A percentile compares a stretch with the other conserved stretches of the same genome.
These are phyloP conservation scores for Pleodorina starrii DNA, from an alignment of 139 green algal species.

Conservation along the genomic window DNA sequence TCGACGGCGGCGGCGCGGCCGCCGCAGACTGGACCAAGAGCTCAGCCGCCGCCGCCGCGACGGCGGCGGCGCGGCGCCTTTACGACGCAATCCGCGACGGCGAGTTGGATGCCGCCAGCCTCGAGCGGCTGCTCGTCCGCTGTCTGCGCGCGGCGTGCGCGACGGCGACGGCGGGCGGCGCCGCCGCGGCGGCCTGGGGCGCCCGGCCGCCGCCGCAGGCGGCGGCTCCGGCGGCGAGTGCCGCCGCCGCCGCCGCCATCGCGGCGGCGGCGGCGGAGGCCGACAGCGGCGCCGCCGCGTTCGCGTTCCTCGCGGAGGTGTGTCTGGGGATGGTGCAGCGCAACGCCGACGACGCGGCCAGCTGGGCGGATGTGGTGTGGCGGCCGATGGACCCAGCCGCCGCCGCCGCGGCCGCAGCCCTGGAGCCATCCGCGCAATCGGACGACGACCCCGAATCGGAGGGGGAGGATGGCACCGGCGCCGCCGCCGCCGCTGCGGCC, in stretches of 20 bases:
- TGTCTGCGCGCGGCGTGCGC: not conserved
- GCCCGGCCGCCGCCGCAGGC: not conserved
- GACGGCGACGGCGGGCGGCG: not conserved
- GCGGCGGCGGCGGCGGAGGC: not conserved
- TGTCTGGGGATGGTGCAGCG: not conserved
- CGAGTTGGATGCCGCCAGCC: not conserved
- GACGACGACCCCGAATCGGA: not conserved
- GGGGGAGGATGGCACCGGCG: not conserved
- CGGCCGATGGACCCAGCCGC: too few species aligned
- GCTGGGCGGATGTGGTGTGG: conserved; percentile 16
- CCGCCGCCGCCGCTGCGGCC: too few species aligned
- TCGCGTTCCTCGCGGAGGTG: conserved; percentile 38
- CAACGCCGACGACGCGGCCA: not conserved
- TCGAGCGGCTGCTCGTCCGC: conserved; percentile 31
- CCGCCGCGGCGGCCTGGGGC: not conserved
- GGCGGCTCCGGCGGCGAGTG: not conserved
- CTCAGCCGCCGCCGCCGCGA: not conserved
- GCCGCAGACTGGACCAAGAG: not conserved
- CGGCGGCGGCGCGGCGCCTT: not conserved
- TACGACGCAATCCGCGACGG: conserved; percentile 14
- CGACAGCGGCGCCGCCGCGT: not conserved
- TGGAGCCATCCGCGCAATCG: too few species aligned
- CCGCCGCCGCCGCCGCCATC: not conserved
- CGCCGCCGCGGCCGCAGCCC: too few species aligned
- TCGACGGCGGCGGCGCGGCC: not conserved